Conservation (phyloP, 148 eudicot genomes). For the Suaeda aralocaspica region DNA sequence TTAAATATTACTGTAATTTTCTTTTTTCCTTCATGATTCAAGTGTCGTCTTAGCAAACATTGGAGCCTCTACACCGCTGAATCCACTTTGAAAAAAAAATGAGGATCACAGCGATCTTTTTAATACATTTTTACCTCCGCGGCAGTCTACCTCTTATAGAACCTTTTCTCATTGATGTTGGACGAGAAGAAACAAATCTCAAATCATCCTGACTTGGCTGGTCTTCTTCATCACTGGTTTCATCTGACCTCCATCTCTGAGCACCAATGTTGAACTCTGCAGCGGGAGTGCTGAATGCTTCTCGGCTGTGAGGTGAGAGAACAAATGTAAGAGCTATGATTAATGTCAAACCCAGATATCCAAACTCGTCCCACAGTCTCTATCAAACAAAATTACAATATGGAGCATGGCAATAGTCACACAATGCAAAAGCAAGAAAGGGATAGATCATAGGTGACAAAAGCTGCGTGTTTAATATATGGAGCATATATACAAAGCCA, state of each 20-base stretch:
- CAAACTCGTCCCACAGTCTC: too few species aligned
- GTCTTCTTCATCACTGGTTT: slow-evolving; percentile 68
- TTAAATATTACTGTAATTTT: neutral
- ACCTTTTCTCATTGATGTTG: slow-evolving; percentile 27
- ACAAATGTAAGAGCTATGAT: too few species aligned
- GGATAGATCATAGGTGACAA: too few species aligned
- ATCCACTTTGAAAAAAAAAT: neutral
- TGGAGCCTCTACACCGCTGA: neutral
- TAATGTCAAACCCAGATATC: too few species aligned
- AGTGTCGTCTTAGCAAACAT: neutral
- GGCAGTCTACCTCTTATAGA: slow-evolving; percentile 38
- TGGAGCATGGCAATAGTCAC: too few species aligned
- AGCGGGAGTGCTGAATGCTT: slow-evolving; percentile 32
- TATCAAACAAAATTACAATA: too few species aligned
- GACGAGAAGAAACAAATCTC: slow-evolving; percentile 25
- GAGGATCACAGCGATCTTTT: neutral
- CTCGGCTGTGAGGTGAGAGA: slow-evolving; percentile 32
- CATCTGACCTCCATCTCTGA: slow-evolving; percentile 85
- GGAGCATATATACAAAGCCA: too few species aligned
- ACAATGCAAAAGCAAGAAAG: too few species aligned
- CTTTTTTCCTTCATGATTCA: neutral
- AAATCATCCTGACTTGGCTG: slow-evolving; percentile 35
- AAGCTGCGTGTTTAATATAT: too few species aligned
- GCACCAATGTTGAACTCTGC: slow-evolving; percentile 33
- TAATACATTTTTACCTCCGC: slow-evolving; percentile 33